Percentiles rank a stretch among this genome's conserved stretches.
phyloP scores from a whole-genome alignment of 768 basidiomycete species.

The Xerocomellus amylosporus region DNA sequence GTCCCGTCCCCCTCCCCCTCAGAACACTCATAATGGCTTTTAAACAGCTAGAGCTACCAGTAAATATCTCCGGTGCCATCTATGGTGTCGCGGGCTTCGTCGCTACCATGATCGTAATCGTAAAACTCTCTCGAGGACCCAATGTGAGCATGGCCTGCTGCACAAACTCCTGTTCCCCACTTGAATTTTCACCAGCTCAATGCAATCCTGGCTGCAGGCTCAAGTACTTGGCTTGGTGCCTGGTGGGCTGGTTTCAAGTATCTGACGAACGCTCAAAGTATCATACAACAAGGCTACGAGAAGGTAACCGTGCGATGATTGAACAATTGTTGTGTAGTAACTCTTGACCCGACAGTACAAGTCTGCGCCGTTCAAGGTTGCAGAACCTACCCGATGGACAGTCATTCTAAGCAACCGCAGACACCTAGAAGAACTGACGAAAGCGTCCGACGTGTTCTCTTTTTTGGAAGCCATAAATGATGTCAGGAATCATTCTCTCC shows the following conservation, averaged over 20 bases:
- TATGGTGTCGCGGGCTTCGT: background rate
- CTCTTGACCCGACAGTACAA: background rate
- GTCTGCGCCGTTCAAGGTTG: conserved; percentile 31
- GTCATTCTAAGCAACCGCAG: conserved; percentile 34
- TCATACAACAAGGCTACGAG: conserved; percentile 34
- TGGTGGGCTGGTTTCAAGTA: conserved; percentile 17
- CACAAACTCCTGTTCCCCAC: too few relatives aligned
- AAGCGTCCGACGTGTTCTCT: conserved; percentile 32
- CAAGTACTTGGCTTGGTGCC: conserved; percentile 3
- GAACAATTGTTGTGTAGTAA: background rate
- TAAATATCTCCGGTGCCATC: background rate
- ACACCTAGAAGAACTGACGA: conserved; percentile 7
- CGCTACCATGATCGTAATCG: background rate
- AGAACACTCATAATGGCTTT: background rate
- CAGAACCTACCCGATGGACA: conserved; percentile 33
- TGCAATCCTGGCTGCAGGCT: background rate
- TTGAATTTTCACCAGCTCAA: background rate
- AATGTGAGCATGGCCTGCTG: background rate
- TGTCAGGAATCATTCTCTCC: conserved; percentile 23
- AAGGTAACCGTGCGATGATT: conserved; percentile 13
- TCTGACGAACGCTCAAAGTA: conserved; percentile 8
- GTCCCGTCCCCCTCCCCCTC: too few relatives aligned
- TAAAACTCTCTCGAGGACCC: background rate
- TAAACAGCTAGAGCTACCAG: background rate
- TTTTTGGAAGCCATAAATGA: conserved; percentile 31